A percentile compares a stretch with the other conserved stretches of the same genome.
Evolutionary conservation across 2,329 filamentous ascomycete genomes (phyloP).

Genomic region (Orbilia brochopaga): DNA sequence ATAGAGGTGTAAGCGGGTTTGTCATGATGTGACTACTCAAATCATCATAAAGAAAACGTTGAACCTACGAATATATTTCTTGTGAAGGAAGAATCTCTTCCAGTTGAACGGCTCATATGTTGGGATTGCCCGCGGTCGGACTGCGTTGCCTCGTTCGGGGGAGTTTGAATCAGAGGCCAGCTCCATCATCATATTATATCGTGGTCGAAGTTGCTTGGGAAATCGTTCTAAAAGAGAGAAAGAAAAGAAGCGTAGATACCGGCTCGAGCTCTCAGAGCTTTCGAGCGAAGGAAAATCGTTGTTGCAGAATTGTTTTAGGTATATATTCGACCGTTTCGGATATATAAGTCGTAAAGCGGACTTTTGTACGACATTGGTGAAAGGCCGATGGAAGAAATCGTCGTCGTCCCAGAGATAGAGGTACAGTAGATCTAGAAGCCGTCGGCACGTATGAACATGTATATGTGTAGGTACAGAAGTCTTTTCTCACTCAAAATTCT

Average conservation of each 20-base stretch:
- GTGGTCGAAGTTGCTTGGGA: background rate
- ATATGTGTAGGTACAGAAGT: too few species aligned
- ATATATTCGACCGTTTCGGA: background rate
- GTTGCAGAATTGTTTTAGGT: background rate
- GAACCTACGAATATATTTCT: constrained; percentile 46
- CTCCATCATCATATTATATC: constrained; percentile 12
- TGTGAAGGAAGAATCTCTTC: constrained; percentile 38
- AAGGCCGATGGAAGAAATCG: too few species aligned
- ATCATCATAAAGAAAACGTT: background rate
- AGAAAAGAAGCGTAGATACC: background rate
- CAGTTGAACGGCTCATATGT: constrained; percentile 46
- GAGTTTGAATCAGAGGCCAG: constrained; percentile 9
- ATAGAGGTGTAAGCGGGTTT: background rate
- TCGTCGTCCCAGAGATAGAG: too few species aligned
- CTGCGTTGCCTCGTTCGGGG: constrained; percentile 24
- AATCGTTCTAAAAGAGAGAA: background rate
- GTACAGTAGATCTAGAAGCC: too few species aligned
- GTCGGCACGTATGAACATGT: too few species aligned
- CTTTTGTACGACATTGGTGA: too few species aligned
- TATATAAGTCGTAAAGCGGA: background rate
- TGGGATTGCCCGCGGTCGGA: constrained; percentile 15
- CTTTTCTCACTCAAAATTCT: too few species aligned
- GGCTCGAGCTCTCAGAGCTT: background rate
- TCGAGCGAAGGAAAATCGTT: background rate
- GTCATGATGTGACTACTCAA: background rate